Evolutionary conservation across 305 asterid species (phyloP).

Genomic region (Solanum chacoense): DNA sequence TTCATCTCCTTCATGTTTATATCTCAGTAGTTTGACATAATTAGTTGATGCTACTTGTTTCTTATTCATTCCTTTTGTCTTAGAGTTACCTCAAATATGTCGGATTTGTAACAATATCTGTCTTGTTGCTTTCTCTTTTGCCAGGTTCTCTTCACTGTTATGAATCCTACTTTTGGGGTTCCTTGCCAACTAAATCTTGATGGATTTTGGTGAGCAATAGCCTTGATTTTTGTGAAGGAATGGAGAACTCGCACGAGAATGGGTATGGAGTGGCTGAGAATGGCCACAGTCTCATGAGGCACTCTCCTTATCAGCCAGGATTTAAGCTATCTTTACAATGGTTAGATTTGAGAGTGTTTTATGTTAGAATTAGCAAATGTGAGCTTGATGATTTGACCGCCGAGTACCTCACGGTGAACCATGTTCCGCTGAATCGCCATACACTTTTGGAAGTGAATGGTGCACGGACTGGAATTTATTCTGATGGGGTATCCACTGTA

Average conservation of each 20-base stretch:
- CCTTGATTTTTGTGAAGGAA: slow-evolving; percentile 15
- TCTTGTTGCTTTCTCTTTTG: slow-evolving; percentile 10
- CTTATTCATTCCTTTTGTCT: neutral
- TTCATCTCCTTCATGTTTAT: neutral
- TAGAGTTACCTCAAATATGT: slow-evolving; percentile 14
- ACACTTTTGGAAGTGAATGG: slow-evolving; percentile 61
- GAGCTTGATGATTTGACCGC: slow-evolving; percentile 44
- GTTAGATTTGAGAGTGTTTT: slow-evolving; percentile 62
- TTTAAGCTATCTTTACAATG: slow-evolving; percentile 33
- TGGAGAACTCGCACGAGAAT: slow-evolving; percentile 22
- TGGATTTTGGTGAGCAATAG: slow-evolving; percentile 25
- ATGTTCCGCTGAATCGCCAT: slow-evolving; percentile 40
- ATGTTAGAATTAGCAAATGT: slow-evolving; percentile 48
- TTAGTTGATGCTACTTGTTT: neutral
- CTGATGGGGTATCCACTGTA: slow-evolving; percentile 46
- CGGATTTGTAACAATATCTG: slow-evolving; percentile 4
- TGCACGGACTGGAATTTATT: slow-evolving; percentile 38
- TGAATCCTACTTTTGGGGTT: slow-evolving; percentile 1
- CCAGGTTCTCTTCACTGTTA: slow-evolving; percentile 17
- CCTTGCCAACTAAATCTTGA: slow-evolving; percentile 4
- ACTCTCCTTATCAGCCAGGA: slow-evolving; percentile 15
- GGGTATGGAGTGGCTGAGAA: slow-evolving; percentile 19
- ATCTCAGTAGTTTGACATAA: neutral
- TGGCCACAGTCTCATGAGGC: slow-evolving; percentile 18
- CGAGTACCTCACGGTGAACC: slow-evolving; percentile 36